Base-by-base conservation (phyloP, 805 yeast genomes). In the Jamesozyma piceae region DNA sequence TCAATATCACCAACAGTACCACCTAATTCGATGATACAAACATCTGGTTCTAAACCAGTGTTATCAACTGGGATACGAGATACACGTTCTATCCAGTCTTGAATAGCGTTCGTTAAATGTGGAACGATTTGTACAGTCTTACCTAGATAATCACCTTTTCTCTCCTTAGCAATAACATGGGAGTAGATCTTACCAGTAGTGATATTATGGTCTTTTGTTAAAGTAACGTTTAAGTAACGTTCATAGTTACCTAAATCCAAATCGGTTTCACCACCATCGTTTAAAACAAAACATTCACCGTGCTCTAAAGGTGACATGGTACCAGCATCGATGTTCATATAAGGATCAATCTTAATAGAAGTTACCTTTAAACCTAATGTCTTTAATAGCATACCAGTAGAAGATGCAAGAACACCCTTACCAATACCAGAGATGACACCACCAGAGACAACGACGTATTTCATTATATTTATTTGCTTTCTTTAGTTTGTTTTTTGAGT, bases 71-170 rank as follows among this genome's bases (percentile, higher is more conserved):
- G 97, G 45, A 90, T 74, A 52, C 73, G 77, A 35, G 97, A 76
- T 38, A 92, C 97, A 48, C 84, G 74, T 71, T 92, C 97, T 53
- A 92, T 82, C 99, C 99, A 92, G 51, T 89, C 96, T 71, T 92
- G 99, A 60, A 92, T 92, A 24, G 95, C 97, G 55, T 83, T 85
- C 50, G 99, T 92, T 53, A 92, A 75, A 64, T 92, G 99, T 35
- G 99, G 99, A 54, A 92, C 99, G 53, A 92, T 95, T 71, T 92
- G 99, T 39, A 92, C 99, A n/a, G 99, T 92, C 62, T 92, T 92
- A 56, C 99, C 99, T 58, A 92, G 73, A 60, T 92, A 92, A 65
- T 90, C 97, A 60, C 99, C 99, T 48, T 78, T 85, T 69, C 99
- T 80, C 68, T 90, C 98, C 56, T 76, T 81, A 63, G 89, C 89